Evolutionary conservation across 1,139 yeast genomes (phyloP).

Genomic region (Blastobotrys aristatus): DNA sequence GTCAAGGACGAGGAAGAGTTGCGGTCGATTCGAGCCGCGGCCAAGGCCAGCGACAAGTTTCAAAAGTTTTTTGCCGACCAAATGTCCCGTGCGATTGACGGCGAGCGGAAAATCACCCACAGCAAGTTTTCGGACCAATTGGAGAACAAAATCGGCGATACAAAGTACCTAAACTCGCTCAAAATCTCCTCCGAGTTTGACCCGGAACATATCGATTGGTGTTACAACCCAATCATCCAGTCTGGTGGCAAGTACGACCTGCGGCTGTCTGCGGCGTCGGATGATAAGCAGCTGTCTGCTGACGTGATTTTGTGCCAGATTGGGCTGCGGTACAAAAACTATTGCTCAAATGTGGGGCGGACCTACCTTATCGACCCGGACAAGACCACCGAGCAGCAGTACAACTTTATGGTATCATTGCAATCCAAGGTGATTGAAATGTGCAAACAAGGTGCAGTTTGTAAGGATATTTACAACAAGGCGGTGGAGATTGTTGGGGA

Average conservation of each 20-base stretch:
- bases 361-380: constrained; percentile 90
- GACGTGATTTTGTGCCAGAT: constrained; percentile 82
- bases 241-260: constrained; percentile 84
- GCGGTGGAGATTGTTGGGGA: constrained; percentile 53
- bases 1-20: constrained; percentile 78
- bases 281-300: constrained; percentile 57
- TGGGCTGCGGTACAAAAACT: constrained; percentile 83
- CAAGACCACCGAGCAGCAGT: constrained; percentile 68
- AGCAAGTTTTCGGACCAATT: constrained; percentile 67
- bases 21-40: constrained; percentile 58
- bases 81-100: constrained; percentile 83
- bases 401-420: constrained; percentile 61
- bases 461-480: constrained; percentile 61
- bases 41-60: constrained; percentile 73
- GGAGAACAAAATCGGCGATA: constrained; percentile 76
- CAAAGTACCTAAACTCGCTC: constrained; percentile 56
- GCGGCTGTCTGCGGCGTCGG: constrained; percentile 78
- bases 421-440: constrained; percentile 54
- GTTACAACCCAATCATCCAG: constrained; percentile 87
- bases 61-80: constrained; percentile 73
- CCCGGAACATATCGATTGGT: constrained; percentile 81
- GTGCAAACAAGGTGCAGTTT: constrained; percentile 63
- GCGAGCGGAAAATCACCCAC: constrained; percentile 73
- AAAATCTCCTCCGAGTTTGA: constrained; percentile 67
- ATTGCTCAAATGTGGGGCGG: constrained; percentile 84